Evolutionary conservation across 257 asterid genomes (phyloP).

Genomic region (Jasminum sambac): DNA sequence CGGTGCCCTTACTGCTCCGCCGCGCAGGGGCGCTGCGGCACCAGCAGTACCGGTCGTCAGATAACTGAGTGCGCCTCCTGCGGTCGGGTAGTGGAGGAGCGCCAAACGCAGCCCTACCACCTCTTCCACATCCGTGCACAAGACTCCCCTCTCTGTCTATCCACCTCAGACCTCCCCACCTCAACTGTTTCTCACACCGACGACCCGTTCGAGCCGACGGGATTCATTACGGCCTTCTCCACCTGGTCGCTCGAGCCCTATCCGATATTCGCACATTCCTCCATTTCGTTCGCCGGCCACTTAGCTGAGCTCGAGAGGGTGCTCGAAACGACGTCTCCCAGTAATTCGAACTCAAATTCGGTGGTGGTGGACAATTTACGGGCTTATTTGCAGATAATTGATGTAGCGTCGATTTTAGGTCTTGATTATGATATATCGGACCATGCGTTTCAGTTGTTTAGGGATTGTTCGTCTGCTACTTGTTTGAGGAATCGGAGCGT

Average conservation of each 20-base stretch:
- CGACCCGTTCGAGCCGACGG: conserved; percentile 89
- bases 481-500: conserved; percentile 96
- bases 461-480: conserved; percentile 94
- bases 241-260: conserved; percentile 95
- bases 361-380: conserved; percentile 89
- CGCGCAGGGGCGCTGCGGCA: conserved; percentile 74
- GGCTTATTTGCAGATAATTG: conserved; percentile 95
- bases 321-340: conserved; percentile 72
- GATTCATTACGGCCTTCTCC: conserved; percentile 92
- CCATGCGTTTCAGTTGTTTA: conserved; percentile 95
- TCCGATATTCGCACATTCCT: conserved; percentile 75
- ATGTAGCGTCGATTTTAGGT: conserved; percentile 85
- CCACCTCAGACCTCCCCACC: conserved; percentile 91
- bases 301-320: conserved; percentile 94
- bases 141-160: conserved; percentile 86
- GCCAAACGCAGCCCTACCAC: conserved; percentile 84
- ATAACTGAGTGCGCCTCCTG: conserved; percentile 84
- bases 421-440: conserved; percentile 87
- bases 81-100: conserved; percentile 88
- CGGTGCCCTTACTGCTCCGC: conserved; percentile 93
- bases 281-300: conserved; percentile 83
- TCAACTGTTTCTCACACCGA: conserved; percentile 46
- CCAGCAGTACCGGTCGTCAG: conserved; percentile 62
- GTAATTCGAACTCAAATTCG: conserved; percentile 39
- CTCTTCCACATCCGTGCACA: conserved; percentile 96